Percentiles rank a stretch among this genome's conserved stretches.
Evolutionary conservation across 441 rosid species (phyloP).

Genomic region (Populus hybrid): DNA sequence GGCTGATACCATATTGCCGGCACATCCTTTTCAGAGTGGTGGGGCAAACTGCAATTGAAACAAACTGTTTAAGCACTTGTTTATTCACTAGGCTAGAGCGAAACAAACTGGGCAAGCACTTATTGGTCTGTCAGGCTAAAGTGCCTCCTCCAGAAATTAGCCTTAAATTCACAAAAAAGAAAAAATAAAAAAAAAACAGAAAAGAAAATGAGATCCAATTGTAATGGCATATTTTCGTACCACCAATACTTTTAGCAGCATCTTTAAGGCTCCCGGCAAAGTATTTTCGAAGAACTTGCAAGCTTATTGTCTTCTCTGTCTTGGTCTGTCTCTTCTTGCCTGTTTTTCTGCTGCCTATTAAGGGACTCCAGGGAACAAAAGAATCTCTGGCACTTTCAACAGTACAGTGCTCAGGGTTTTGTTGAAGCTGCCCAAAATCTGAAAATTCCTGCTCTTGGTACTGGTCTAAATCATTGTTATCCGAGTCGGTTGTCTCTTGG

Average conservation of each 20-base stretch:
- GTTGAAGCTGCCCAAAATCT: constrained; percentile 17
- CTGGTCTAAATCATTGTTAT: constrained; percentile 7
- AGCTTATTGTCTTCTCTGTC: constrained; percentile 36
- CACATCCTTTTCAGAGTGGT: constrained; percentile 40
- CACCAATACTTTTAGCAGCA: constrained; percentile 40
- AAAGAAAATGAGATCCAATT: not conserved
- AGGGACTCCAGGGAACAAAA: constrained; percentile 9
- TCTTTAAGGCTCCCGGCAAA: constrained; percentile 43
- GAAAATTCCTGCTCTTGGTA: constrained; percentile 9
- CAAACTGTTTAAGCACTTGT: not conserved
- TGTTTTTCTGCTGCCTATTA: constrained; percentile 20
- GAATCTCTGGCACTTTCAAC: not conserved
- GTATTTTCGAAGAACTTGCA: constrained; percentile 37
- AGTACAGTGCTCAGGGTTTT: constrained; percentile 10
- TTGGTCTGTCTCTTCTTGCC: constrained; percentile 26
- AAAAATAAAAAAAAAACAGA: not conserved
- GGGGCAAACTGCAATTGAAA: constrained; percentile 35
- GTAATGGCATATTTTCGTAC: constrained; percentile 16
- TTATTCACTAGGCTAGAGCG: not conserved
- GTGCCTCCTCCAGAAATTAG: not conserved
- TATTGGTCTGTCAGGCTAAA: not conserved
- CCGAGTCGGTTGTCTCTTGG: constrained; percentile 27
- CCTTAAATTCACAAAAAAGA: not conserved
- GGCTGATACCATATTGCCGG: constrained; percentile 21
- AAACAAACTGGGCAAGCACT: not conserved